Percentiles rank a stretch among this genome's conserved stretches.
Evolutionary conservation across 345 rosid genomes (phyloP).

Genomic region (Populus tremula): DNA sequence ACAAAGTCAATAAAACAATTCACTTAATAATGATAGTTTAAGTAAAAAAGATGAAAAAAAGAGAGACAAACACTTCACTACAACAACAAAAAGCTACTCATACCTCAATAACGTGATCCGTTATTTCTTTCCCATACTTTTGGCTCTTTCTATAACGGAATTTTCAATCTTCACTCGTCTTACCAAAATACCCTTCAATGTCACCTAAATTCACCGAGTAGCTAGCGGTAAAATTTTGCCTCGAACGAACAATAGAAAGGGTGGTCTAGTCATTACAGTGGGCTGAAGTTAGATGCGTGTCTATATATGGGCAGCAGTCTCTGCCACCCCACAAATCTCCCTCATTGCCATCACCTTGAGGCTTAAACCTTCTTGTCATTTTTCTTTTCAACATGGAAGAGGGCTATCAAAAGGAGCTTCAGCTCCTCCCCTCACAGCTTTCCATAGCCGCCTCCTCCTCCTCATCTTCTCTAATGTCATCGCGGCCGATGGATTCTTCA

Average conservation of each 20-base stretch:
- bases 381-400: conserved; percentile 37
- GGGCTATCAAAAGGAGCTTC: conserved; percentile 66
- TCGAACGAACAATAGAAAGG: background rate
- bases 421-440: conserved; percentile 67
- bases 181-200: conserved; percentile 24
- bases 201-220: background rate
- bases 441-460: conserved; percentile 42
- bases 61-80: conserved; percentile 12
- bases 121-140: conserved; percentile 31
- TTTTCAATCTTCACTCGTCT: background rate
- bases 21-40: background rate
- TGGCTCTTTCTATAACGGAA: conserved; percentile 46
- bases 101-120: conserved; percentile 68
- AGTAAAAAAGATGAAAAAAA: background rate
- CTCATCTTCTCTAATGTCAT: background rate
- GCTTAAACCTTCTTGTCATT: background rate
- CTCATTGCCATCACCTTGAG: conserved; percentile 2
- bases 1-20: background rate
- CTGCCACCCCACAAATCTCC: conserved; percentile 22
- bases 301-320: conserved; percentile 31
- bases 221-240: no score
- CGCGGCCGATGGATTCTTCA: conserved; percentile 26
- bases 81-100: conserved; percentile 25
- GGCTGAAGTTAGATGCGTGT: conserved; percentile 6
- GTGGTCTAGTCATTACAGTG: conserved; percentile 6